These are phyloP conservation scores for Fragosphaeria purpurea DNA, from an alignment of 2,329 filamentous ascomycete genomes.

Conservation along the genomic window DNA sequence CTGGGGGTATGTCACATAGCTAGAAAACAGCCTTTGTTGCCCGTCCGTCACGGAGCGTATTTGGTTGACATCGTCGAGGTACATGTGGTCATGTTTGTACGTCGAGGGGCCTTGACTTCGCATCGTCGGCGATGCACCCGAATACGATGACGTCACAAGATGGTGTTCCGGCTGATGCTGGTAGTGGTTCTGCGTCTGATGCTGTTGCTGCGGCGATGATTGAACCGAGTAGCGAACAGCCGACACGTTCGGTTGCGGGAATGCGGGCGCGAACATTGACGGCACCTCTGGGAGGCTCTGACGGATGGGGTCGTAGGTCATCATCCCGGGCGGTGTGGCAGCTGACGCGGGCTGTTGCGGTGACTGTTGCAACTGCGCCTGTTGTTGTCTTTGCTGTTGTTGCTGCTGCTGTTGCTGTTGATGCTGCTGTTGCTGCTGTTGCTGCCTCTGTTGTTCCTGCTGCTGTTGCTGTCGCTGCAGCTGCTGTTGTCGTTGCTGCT, in stretches of 20 bases:
- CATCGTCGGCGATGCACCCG: background rate
- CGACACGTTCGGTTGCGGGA: constrained; percentile 39
- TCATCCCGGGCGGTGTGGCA: constrained; percentile 44
- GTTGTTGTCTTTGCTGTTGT: constrained; percentile 3
- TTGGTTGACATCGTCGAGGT: background rate
- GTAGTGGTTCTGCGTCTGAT: constrained; percentile 6
- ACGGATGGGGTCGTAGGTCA: constrained; percentile 51
- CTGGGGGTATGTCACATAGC: background rate
- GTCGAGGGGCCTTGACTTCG: background rate
- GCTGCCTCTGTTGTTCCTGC: constrained; percentile 4
- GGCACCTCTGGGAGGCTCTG: constrained; percentile 41
- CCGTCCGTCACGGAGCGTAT: background rate
- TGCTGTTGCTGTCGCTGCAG: constrained; percentile 2
- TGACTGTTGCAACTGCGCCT: constrained; percentile 11
- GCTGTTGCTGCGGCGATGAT: constrained; percentile 8
- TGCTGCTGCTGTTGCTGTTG: constrained; percentile 7
- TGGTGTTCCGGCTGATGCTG: background rate
- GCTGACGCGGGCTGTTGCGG: constrained; percentile 23
- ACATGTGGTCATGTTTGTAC: background rate
- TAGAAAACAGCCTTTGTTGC: background rate
- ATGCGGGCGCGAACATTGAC: constrained; percentile 37
- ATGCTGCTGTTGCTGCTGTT: background rate
- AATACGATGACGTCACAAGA: background rate
- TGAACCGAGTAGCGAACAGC: constrained; percentile 35
- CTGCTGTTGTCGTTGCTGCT: background rate